Evolutionary conservation across 768 basidiomycete species (phyloP).

Genomic region (Tylopilus rubrobrunneus): DNA sequence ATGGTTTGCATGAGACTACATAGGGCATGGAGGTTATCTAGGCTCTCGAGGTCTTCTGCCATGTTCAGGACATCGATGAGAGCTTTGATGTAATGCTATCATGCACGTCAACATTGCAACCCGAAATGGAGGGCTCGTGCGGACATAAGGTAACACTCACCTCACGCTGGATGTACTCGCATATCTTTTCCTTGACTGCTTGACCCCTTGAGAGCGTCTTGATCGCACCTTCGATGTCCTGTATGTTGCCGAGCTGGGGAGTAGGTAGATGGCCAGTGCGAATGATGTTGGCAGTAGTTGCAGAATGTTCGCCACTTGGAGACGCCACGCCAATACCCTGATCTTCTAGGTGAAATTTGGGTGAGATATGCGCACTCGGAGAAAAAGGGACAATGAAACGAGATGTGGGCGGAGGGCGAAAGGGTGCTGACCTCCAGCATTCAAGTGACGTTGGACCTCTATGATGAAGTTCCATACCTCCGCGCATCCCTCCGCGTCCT

Average conservation of each 20-base stretch:
- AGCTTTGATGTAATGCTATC: conserved; percentile 81
- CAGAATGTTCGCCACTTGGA: conserved; percentile 56
- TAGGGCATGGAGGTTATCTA: conserved; percentile 86
- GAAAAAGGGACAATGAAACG: conserved; percentile 14
- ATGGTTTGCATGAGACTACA: conserved; percentile 94
- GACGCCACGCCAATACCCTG: conserved; percentile 53
- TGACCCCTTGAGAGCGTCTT: conserved; percentile 72
- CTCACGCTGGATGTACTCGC: conserved; percentile 83
- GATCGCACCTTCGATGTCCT: conserved; percentile 75
- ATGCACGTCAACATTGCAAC: conserved; percentile 3
- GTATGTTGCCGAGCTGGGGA: conserved; percentile 73
- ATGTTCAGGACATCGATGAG: conserved; percentile 80
- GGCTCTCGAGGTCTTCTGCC: conserved; percentile 90
- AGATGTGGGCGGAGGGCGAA: conserved; percentile 19
- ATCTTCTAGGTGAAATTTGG: conserved; percentile 37
- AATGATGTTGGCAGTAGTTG: conserved; percentile 62
- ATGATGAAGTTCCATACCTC: conserved; percentile 98
- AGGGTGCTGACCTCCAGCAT: conserved; percentile 48
- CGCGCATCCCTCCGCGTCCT: conserved; percentile 90
- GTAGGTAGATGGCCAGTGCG: conserved; percentile 71
- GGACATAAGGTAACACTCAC: conserved; percentile 40
- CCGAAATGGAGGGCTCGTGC: background rate
- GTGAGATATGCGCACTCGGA: conserved; percentile 17
- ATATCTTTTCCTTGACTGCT: conserved; percentile 74
- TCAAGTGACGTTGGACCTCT: conserved; percentile 86